Base-by-base conservation (phyloP, 129 eudicot species). In the Flaveria bidentis region DNA sequence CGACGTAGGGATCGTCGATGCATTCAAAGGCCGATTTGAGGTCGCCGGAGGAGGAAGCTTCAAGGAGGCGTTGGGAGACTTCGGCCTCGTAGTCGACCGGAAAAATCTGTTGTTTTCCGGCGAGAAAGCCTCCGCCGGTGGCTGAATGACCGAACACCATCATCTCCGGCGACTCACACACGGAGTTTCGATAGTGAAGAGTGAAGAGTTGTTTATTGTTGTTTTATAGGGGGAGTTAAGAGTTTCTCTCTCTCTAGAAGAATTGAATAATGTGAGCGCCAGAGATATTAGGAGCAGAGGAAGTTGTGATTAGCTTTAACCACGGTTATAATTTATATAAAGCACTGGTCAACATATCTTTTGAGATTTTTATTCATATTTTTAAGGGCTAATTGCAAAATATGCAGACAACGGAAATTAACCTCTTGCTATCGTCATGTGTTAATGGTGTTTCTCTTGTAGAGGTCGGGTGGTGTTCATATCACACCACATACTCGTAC, bases 261-360 rank as follows among this genome's bases (percentile, higher is more conserved):
- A 81, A 75, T 88, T 91, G 92, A 91, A 91, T 74, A 74, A 53
- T 82, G 90, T 79, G 90, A 91, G 97, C 97, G 97, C 89, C 86
- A 88, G 87, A 65, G 86, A 68, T 56, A 56, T 53, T 20, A 16
- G 18, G 52, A 28, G 63, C 18, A 75, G 64, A 6, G 60, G 63
- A 49, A 56, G 76, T 76, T 80, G 72, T 30, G 53, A 18, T 67
- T 62, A 81, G 69, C 83, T 76, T 83, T 83, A 78, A 82, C 86
- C 89, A 80, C 82, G 82, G 86, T 78, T 74, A 70, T 76, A 76
- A 5, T 36, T 36, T 36, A 36, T 36, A 36, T 36, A 36, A 30
- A 30, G 36, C 36, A 30, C 36, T 30, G 0, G 36, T 30, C 5
- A 30, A 30, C 36, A 30, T 30, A 30, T 30, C 36, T 30, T 30